Evolutionary conservation across 192 early-diverging fungal species (phyloP).

Genomic region (Gorgonomyces haynaldii): DNA sequence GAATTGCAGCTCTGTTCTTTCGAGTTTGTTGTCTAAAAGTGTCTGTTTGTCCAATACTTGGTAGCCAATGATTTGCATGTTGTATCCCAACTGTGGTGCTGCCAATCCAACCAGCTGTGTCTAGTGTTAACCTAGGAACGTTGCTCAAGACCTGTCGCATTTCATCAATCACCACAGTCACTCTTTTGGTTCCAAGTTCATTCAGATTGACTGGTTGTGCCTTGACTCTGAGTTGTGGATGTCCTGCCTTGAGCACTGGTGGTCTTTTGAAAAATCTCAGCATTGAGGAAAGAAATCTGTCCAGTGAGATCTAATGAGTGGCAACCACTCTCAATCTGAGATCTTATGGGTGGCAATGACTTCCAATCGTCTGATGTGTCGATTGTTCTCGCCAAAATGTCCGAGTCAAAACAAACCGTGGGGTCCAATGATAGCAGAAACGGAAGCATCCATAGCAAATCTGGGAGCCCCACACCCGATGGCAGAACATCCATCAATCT

Average conservation of each 20-base stretch:
- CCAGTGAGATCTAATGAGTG: no score
- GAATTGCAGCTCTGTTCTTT: slow-evolving; percentile 24
- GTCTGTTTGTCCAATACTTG: slow-evolving; percentile 13
- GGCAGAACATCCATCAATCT: no score
- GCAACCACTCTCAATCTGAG: no score
- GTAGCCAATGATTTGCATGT: slow-evolving; percentile 32
- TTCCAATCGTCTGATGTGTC: no score
- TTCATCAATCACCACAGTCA: not conserved
- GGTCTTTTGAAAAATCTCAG: slow-evolving; percentile 4
- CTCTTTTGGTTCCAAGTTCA: slow-evolving; percentile 9
- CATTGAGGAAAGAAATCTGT: no score
- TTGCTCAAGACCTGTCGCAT: slow-evolving; percentile 1
- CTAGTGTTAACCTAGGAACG: not conserved
- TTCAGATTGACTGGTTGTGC: slow-evolving; percentile 12
- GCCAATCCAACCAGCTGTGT: slow-evolving; percentile 28
- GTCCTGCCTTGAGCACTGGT: slow-evolving; percentile 15
- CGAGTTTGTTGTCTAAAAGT: slow-evolving; percentile 13
- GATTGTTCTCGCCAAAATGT: no score
- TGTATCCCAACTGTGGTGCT: slow-evolving; percentile 36
- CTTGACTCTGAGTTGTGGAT: slow-evolving; percentile 17
- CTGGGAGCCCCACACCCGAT: no score
- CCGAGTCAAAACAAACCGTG: no score
- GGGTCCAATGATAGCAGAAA: no score
- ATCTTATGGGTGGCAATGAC: no score
- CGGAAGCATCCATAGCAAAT: no score